Conservation (phyloP, 345 rosid genomes). For the Limnanthes douglasii region DNA sequence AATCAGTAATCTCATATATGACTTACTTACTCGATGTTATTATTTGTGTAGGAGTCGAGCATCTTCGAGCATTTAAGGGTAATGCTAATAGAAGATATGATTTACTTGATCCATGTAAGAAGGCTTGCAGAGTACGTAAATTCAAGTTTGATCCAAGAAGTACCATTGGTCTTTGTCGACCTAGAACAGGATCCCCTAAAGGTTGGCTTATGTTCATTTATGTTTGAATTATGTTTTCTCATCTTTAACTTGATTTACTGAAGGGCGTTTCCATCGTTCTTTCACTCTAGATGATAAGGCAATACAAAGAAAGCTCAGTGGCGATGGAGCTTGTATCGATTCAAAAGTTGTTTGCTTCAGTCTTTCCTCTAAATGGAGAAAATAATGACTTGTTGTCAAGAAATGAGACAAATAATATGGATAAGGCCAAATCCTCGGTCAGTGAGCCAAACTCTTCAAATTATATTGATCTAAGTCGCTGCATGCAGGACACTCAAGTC, state of each 20-base stretch:
- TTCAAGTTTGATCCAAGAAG: constrained; percentile 42
- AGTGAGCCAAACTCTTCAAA: constrained; percentile 20
- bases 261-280: constrained; percentile 6
- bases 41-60: constrained; percentile 29
- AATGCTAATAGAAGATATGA: constrained; percentile 83
- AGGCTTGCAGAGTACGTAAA: constrained; percentile 38
- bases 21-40: no score
- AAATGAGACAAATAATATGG: constrained; percentile 5
- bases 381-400: constrained; percentile 12
- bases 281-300: constrained; percentile 40
- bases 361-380: constrained; percentile 23
- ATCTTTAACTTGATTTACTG: neutral
- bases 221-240: neutral
- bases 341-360: constrained; percentile 36
- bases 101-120: constrained; percentile 52
- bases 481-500: constrained; percentile 50
- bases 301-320: constrained; percentile 21
- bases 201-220: constrained; percentile 29
- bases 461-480: constrained; percentile 58
- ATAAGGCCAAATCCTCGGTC: constrained; percentile 7
- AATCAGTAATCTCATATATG: no score
- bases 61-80: constrained; percentile 44
- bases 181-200: constrained; percentile 85
- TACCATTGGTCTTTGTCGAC: constrained; percentile 39
- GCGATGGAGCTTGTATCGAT: constrained; percentile 36